Conservation (phyloP, 768 basidiomycete species). For the Hortiboletus flavorubellus region DNA sequence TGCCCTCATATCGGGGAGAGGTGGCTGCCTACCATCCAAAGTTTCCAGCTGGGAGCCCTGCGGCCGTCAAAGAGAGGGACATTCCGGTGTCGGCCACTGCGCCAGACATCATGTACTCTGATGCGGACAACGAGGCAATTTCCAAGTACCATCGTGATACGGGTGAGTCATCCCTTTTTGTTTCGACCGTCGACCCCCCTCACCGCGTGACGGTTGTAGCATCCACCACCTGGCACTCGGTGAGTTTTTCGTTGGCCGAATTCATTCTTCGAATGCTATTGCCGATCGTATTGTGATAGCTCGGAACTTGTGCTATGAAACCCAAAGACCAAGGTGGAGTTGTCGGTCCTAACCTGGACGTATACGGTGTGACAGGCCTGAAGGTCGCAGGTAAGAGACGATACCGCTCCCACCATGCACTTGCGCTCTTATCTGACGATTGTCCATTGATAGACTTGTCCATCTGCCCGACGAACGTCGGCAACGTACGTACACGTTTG, state of each 20-base stretch:
- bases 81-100: neutral
- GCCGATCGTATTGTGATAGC: neutral
- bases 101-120: neutral
- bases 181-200: neutral
- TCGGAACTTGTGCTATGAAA: neutral
- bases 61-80: slow-evolving; percentile 12
- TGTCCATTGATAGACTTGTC: neutral
- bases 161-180: neutral
- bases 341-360: slow-evolving; percentile 12
- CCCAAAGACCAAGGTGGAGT: slow-evolving; percentile 2
- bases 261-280: neutral
- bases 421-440: neutral
- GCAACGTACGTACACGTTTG: neutral
- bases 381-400: slow-evolving; percentile 10
- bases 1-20: slow-evolving; percentile 30
- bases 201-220: neutral
- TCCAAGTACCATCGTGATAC: neutral
- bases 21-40: slow-evolving; percentile 13
- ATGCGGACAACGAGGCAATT: neutral
- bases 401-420: too few relatives aligned
- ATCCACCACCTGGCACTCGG: neutral
- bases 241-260: neutral
- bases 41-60: slow-evolving; percentile 27
- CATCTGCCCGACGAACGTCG: slow-evolving; percentile 2
- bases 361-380: slow-evolving; percentile 12